These are phyloP conservation scores for Trametes cinnabarina DNA, from an alignment of 768 basidiomycete genomes.

Conservation along the genomic window DNA sequence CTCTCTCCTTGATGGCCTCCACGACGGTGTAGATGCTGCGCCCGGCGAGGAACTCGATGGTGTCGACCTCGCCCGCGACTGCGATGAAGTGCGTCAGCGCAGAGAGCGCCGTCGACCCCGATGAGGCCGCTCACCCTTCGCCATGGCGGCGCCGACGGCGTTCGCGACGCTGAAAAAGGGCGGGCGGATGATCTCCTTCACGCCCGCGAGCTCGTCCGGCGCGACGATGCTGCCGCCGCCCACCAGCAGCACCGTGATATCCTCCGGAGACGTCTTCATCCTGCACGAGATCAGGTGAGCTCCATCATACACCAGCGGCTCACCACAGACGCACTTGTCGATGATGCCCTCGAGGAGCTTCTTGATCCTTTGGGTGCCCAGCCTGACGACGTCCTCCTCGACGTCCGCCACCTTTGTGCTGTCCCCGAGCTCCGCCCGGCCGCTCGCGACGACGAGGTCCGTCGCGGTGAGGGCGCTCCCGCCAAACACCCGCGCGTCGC, in stretches of 20 bases:
- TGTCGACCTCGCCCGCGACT: constrained; percentile 35
- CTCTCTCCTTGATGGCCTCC: constrained; percentile 30
- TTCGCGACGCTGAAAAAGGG: constrained; percentile 58
- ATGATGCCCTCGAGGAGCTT: constrained; percentile 45
- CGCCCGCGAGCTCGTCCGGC: constrained; percentile 49
- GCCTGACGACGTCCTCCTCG: constrained; percentile 27
- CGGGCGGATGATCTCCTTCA: constrained; percentile 48
- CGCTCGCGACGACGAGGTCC: constrained; percentile 50
- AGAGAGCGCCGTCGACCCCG: too few relatives aligned
- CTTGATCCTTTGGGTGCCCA: constrained; percentile 42
- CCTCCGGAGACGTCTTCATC: constrained; percentile 64
- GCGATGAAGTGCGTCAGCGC: too few relatives aligned
- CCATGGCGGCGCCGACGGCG: constrained; percentile 56
- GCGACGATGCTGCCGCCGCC: constrained; percentile 65
- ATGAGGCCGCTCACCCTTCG: too few relatives aligned
- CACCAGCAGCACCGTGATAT: constrained; percentile 58
- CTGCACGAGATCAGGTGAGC: background rate
- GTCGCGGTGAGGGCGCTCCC: constrained; percentile 57
- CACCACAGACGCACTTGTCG: constrained; percentile 35
- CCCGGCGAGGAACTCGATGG: constrained; percentile 35
- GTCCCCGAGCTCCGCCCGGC: constrained; percentile 29
- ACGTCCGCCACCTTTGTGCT: constrained; percentile 21
- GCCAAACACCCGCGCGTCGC: constrained; percentile 54
- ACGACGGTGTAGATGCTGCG: constrained; percentile 32
- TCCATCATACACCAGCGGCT: background rate